Percentiles rank a stretch among this genome's conserved stretches.
These are phyloP conservation scores for Tylopilus subfusipes DNA, from an alignment of 768 basidiomycete genomes.

Conservation along the genomic window DNA sequence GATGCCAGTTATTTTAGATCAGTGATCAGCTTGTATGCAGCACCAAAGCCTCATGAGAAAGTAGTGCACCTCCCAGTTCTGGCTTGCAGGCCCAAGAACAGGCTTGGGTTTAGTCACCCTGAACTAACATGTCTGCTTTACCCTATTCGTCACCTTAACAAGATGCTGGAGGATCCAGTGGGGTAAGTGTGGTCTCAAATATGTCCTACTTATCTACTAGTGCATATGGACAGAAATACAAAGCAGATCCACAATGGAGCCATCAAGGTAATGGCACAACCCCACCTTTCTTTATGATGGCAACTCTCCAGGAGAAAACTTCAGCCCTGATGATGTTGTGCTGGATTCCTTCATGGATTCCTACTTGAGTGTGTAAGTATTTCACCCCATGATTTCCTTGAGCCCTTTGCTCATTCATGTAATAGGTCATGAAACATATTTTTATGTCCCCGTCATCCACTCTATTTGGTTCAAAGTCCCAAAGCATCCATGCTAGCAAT, in stretches of 20 bases:
- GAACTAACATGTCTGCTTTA: background rate
- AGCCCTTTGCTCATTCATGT: no score
- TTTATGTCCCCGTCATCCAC: background rate
- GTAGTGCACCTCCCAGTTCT: background rate
- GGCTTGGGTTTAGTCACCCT: background rate
- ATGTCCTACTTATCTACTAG: no score
- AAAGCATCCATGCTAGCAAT: background rate
- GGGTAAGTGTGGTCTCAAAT: no score
- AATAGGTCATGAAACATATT: background rate
- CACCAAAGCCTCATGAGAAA: background rate
- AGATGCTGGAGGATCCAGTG: background rate
- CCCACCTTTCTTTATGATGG: background rate
- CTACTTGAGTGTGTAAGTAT: background rate
- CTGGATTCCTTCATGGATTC: background rate
- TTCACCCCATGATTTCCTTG: background rate
- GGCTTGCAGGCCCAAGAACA: background rate
- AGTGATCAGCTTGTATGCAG: background rate
- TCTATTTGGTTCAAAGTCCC: background rate
- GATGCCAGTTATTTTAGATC: background rate
- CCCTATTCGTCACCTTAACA: background rate
- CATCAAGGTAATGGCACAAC: background rate
- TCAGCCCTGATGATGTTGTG: background rate
- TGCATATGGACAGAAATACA: background rate
- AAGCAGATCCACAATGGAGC: background rate
- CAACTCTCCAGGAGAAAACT: background rate